Percentiles rank a stretch among this genome's conserved stretches.
These are phyloP conservation scores for Trematosphaeria pertusa DNA, from an alignment of 2,329 filamentous ascomycete species.

Conservation along the genomic window DNA sequence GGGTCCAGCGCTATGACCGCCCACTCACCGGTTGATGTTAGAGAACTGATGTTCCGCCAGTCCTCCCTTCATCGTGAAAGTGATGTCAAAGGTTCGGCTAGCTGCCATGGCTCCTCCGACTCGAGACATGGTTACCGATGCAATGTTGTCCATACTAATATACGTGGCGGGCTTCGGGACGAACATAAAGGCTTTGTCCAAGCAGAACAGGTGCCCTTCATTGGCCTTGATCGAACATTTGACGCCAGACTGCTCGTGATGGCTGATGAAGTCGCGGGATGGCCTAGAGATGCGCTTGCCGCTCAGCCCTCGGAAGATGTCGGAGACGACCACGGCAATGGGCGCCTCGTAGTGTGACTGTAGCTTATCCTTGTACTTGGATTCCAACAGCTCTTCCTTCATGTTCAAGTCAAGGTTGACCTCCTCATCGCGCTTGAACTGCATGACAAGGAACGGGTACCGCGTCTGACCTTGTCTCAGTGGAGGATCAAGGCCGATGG, in stretches of 20 bases:
- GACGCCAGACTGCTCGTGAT: conserved; percentile 92
- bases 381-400: conserved; percentile 84
- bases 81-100: conserved; percentile 96
- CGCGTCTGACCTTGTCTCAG: conserved; percentile 95
- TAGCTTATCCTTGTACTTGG: conserved; percentile 88
- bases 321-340: conserved; percentile 89
- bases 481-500: conserved; percentile 91
- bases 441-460: conserved; percentile 99
- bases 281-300: conserved; percentile 95
- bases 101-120: conserved; percentile 93
- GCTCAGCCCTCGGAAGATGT: conserved; percentile 92
- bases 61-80: conserved; percentile 87
- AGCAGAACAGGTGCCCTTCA: conserved; percentile 94
- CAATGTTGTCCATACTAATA: conserved; percentile 91
- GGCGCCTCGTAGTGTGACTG: conserved; percentile 86
- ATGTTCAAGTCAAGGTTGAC: conserved; percentile 96
- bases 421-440: conserved; percentile 97
- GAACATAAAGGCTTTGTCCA: conserved; percentile 99
- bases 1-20: neutral
- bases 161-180: conserved; percentile 98
- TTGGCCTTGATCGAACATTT: conserved; percentile 99
- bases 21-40: conserved; percentile 85
- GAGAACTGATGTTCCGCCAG: conserved; percentile 92
- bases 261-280: conserved; percentile 91
- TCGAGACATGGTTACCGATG: conserved; percentile 92